phyloP scores from a whole-genome alignment of 2,329 filamentous ascomycete species.

The Lasiodiplodia sp. region DNA sequence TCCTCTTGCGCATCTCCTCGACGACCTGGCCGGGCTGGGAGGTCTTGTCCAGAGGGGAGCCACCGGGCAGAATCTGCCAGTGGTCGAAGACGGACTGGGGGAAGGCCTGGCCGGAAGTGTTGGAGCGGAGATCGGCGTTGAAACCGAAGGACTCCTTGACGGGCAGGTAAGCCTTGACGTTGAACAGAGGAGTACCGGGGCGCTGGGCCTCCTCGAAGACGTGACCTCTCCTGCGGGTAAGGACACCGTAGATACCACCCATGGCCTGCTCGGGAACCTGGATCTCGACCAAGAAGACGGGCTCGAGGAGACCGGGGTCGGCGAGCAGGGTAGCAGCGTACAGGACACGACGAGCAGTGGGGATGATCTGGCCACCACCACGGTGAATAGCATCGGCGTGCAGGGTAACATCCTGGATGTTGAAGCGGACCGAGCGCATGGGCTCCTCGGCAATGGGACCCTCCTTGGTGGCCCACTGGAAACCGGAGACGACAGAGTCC shows the following conservation, averaged over 20 bases:
- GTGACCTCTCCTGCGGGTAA: slow-evolving; percentile 97
- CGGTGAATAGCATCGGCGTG: slow-evolving; percentile 99
- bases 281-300: slow-evolving; percentile 99
- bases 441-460: slow-evolving; percentile 98
- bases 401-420: slow-evolving; percentile 99
- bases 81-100: slow-evolving; percentile 99
- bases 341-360: slow-evolving; percentile 95
- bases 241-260: slow-evolving; percentile 99
- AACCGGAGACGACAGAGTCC: slow-evolving; percentile 98
- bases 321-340: slow-evolving; percentile 93
- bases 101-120: slow-evolving; percentile 97
- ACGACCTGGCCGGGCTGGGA: slow-evolving; percentile 86
- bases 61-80: slow-evolving; percentile 96
- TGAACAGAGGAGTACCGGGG: slow-evolving; percentile 98
- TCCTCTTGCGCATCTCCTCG: slow-evolving; percentile 93
- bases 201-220: slow-evolving; percentile 99
- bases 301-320: slow-evolving; percentile 90
- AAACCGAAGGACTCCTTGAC: slow-evolving; percentile 99
- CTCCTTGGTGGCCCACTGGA: slow-evolving; percentile 99
- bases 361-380: slow-evolving; percentile 99
- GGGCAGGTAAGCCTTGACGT: slow-evolving; percentile 96
- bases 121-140: slow-evolving; percentile 93
- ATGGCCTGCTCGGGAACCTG: slow-evolving; percentile 98
- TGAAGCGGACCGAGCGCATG: slow-evolving; percentile 96
- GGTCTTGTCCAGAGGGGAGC: slow-evolving; percentile 83